Base-by-base conservation (phyloP, 495 filamentous ascomycete genomes). In the Trypethelium eluteriae region DNA sequence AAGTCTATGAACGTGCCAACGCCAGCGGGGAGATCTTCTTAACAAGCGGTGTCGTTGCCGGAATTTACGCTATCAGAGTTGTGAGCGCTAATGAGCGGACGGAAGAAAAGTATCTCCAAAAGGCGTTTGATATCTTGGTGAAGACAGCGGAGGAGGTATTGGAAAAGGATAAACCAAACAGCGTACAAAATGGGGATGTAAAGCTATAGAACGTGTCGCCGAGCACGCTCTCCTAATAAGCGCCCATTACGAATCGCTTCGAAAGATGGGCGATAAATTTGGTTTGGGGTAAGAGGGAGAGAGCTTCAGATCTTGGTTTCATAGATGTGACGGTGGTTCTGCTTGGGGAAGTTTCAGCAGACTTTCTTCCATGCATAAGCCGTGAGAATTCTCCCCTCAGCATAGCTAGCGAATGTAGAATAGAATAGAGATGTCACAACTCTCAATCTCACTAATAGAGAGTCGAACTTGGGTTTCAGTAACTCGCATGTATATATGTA, bases 81-180 rank as follows among this genome's bases (percentile, higher is more conserved):
- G 86, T 96, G 10, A 89, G 88, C 64, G 86, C 85, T 25, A 90
- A 87, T 63, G 80, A 81, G 53, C 79, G 81, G 18, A 84, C 89
- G 0, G 84, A 92, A 77, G 87, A 89, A 76, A 84, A 85, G 70
- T 87, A 89, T 75, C 75, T 96, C 9, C 77, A 81, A 63, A 81
- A 82, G 68, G 89, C 91, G 3, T 96, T 96, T 79, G 85, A 89
- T n/a, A 84, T 93, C 59, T 61, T 97, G 2, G 87, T 92, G 1
- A 78, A 82, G 66, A 84, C 81, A 7, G 82, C 89, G 0, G 88
- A 91, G 76, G 85, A 87, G 70, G 79, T 86, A 12, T 73, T 81
- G 65, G 66, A 70, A 61, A 68, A 67, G 41, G 62, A 39, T 39
- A 69, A 71, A 69, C 10, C 49, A 53, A 53, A 53, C 16, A n/a